phyloP scores from a whole-genome alignment of 129 eudicot genomes.

The Rutidosis leptorrhynchoides region DNA sequence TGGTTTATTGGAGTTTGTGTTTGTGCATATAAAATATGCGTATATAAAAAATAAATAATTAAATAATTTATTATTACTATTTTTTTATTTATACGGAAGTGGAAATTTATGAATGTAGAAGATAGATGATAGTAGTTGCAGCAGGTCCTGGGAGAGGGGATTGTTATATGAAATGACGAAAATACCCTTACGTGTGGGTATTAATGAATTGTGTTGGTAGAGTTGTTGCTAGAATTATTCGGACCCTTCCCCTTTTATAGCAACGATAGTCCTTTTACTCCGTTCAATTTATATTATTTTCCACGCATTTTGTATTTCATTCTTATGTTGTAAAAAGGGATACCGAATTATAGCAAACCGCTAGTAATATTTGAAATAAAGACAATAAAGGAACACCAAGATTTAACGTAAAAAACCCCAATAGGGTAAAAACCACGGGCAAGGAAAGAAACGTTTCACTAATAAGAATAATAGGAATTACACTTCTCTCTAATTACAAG shows the following conservation, averaged over 20 bases:
- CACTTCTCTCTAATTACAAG: no score
- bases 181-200: slow-evolving; percentile 17
- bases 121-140: slow-evolving; percentile 26
- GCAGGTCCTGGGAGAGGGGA: slow-evolving; percentile 15
- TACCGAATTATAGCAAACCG: no score
- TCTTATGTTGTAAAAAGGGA: background rate
- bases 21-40: slow-evolving; percentile 9
- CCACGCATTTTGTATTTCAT: background rate
- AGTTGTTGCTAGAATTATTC: slow-evolving; percentile 19
- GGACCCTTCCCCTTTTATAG: slow-evolving; percentile 17
- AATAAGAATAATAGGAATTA: no score
- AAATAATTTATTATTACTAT: background rate
- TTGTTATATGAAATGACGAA: slow-evolving; percentile 16
- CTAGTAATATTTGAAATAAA: no score
- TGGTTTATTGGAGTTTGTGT: slow-evolving; percentile 31
- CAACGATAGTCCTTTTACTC: background rate
- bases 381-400: no score
- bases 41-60: background rate
- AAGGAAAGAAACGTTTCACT: no score
- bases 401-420: no score
- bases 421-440: no score
- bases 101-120: slow-evolving; percentile 23
- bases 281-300: background rate
- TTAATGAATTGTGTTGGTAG: slow-evolving; percentile 21
- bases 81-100: background rate